Conservation (phyloP, 2,329 filamentous ascomycete genomes). For the Stemphylium beticola region DNA sequence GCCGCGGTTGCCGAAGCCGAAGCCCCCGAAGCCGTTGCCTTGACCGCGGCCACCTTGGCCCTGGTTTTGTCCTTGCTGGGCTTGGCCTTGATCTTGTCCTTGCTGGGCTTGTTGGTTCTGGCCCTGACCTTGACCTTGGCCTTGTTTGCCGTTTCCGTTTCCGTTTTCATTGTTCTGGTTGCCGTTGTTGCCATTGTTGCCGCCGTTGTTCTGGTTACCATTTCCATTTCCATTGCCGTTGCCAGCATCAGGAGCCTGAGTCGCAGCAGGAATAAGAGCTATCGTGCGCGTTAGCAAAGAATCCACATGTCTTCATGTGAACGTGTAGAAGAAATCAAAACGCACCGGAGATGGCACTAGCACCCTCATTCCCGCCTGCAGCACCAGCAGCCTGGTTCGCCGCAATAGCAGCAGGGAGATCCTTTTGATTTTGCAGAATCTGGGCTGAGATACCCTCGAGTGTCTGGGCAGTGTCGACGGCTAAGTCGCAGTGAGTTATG, state of each 20-base stretch:
- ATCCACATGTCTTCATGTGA: neutral
- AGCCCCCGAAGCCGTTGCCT: neutral
- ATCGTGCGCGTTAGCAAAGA: slow-evolving; percentile 10
- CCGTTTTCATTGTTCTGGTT: slow-evolving; percentile 1
- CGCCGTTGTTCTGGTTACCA: slow-evolving; percentile 10
- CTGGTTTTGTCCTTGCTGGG: neutral
- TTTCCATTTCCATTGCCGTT: slow-evolving; percentile 7
- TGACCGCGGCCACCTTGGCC: neutral
- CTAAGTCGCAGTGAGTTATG: slow-evolving; percentile 34
- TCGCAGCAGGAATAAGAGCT: slow-evolving; percentile 27
- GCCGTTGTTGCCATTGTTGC: slow-evolving; percentile 10
- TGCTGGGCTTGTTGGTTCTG: neutral
- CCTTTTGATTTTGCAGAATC: slow-evolving; percentile 58
- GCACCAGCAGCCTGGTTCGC: slow-evolving; percentile 55
- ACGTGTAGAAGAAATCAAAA: slow-evolving; percentile 20
- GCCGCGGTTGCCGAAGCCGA: neutral
- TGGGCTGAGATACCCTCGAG: slow-evolving; percentile 57
- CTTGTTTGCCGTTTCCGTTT: slow-evolving; percentile 3
- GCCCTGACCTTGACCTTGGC: neutral
- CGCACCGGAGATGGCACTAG: slow-evolving; percentile 51
- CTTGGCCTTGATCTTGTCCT: neutral
- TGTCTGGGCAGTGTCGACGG: slow-evolving; percentile 56
- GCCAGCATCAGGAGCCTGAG: slow-evolving; percentile 13
- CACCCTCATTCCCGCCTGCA: slow-evolving; percentile 44
- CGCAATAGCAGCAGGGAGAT: slow-evolving; percentile 57